A percentile compares a stretch with the other conserved stretches of the same genome.
Conservation (phyloP, 2,329 filamentous ascomycete genomes). For the Colletotrichum costaricense region DNA sequence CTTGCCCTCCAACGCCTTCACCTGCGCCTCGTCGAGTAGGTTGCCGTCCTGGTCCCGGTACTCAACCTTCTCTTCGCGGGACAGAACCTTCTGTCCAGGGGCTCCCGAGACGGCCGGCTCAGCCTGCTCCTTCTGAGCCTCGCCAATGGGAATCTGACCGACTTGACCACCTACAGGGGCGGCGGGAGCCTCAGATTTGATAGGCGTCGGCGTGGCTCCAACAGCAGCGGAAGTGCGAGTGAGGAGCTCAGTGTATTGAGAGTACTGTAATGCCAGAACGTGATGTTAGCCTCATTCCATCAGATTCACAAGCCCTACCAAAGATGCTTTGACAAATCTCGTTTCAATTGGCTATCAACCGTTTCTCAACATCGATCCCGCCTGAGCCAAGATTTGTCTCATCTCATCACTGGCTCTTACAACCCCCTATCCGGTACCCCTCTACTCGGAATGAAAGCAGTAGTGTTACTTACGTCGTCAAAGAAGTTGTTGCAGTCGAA, state of each 20-base stretch:
- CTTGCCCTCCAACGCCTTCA: conserved; percentile 87
- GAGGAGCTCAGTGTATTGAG: conserved; percentile 26
- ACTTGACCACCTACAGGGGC: conserved; percentile 33
- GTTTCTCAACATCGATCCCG: neutral
- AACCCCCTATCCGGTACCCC: conserved; percentile 44
- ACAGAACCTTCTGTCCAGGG: conserved; percentile 61
- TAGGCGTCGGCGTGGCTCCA: conserved; percentile 20
- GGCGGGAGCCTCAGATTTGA: conserved; percentile 27
- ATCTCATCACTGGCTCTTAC: neutral
- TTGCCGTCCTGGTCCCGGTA: conserved; percentile 97
- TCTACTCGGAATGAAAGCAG: conserved; percentile 49
- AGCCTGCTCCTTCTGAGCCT: conserved; percentile 41
- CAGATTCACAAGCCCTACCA: neutral
- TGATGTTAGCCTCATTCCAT: conserved; percentile 12
- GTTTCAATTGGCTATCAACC: conserved; percentile 28
- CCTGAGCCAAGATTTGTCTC: neutral
- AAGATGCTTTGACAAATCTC: conserved; percentile 10
- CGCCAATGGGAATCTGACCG: conserved; percentile 41
- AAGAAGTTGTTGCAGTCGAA: conserved; percentile 98
- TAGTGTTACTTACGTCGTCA: conserved; percentile 76
- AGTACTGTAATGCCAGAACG: conserved; percentile 29
- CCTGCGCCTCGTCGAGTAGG: conserved; percentile 83
- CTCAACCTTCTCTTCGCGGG: conserved; percentile 84
- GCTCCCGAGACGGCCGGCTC: conserved; percentile 59
- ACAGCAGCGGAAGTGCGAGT: conserved; percentile 20